phyloP scores from a whole-genome alignment of 371 early-diverging fungal species.

The Mortierella sp. region DNA sequence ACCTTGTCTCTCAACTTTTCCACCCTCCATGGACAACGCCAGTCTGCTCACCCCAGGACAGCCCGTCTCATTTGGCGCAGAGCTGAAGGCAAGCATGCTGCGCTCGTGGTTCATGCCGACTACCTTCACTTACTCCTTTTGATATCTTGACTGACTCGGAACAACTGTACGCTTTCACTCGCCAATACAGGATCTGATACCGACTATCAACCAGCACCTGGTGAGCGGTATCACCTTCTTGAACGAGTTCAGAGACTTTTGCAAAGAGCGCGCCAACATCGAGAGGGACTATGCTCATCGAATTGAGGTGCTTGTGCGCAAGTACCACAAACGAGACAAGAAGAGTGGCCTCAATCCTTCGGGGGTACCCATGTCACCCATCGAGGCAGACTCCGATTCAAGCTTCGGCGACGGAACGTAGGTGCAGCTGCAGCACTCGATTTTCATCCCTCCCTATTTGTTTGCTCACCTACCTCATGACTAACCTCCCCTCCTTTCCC shows the following conservation, averaged over 20 bases:
- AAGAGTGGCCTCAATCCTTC: constrained; percentile 30
- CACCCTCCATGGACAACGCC: constrained; percentile 26
- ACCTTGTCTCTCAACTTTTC: neutral
- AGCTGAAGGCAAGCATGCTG: constrained; percentile 40
- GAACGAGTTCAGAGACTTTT: constrained; percentile 76
- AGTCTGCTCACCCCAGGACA: constrained; percentile 18
- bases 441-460: neutral
- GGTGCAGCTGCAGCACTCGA: constrained; percentile 7
- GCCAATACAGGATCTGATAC: constrained; percentile 63
- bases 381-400: constrained; percentile 49
- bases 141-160: neutral
- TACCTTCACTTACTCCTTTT: neutral
- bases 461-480: neutral
- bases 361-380: constrained; percentile 44
- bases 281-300: constrained; percentile 83
- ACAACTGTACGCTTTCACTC: neutral
- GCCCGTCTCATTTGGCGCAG: constrained; percentile 40
- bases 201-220: constrained; percentile 66
- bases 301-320: constrained; percentile 73
- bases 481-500: neutral
- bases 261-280: constrained; percentile 76
- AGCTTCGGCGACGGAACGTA: constrained; percentile 47
- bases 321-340: constrained; percentile 62
- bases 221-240: constrained; percentile 70
- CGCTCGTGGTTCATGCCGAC: neutral